Conservation (phyloP, 2,329 filamentous ascomycete genomes). For the Aureobasidium sp. region DNA sequence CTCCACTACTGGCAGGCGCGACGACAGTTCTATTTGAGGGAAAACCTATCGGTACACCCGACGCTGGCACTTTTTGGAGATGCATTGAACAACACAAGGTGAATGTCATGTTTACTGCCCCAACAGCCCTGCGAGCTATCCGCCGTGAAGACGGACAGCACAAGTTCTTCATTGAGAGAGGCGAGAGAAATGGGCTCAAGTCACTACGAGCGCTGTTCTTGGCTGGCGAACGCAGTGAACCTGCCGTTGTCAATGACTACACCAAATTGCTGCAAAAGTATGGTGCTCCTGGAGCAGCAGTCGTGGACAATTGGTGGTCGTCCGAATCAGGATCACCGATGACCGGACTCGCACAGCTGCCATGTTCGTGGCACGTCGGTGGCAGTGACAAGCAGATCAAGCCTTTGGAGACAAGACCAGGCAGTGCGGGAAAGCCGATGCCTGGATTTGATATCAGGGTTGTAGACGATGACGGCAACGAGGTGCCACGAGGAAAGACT, state of each 20-base stretch:
- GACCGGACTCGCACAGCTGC: constrained; percentile 57
- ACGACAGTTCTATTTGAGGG: constrained; percentile 86
- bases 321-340: constrained; percentile 65
- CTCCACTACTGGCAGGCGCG: constrained; percentile 74
- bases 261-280: constrained; percentile 63
- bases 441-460: constrained; percentile 83
- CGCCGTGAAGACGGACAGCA: constrained; percentile 77
- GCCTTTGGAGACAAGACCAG: constrained; percentile 64
- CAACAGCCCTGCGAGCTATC: constrained; percentile 80
- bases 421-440: constrained; percentile 84
- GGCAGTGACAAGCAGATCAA: constrained; percentile 53
- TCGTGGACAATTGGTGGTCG: constrained; percentile 70
- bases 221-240: constrained; percentile 84
- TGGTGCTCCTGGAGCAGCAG: constrained; percentile 55
- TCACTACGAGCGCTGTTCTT: constrained; percentile 71
- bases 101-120: constrained; percentile 77
- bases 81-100: constrained; percentile 79
- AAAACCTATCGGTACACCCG: constrained; percentile 85
- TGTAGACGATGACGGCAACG: constrained; percentile 71
- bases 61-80: constrained; percentile 83
- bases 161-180: constrained; percentile 55
- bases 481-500: constrained; percentile 67
- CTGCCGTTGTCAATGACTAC: constrained; percentile 75
- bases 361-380: constrained; percentile 35
- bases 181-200: constrained; percentile 62